Base-by-base conservation (phyloP, 2,329 filamentous ascomycete genomes). In the Pseudopyricularia javanii region DNA sequence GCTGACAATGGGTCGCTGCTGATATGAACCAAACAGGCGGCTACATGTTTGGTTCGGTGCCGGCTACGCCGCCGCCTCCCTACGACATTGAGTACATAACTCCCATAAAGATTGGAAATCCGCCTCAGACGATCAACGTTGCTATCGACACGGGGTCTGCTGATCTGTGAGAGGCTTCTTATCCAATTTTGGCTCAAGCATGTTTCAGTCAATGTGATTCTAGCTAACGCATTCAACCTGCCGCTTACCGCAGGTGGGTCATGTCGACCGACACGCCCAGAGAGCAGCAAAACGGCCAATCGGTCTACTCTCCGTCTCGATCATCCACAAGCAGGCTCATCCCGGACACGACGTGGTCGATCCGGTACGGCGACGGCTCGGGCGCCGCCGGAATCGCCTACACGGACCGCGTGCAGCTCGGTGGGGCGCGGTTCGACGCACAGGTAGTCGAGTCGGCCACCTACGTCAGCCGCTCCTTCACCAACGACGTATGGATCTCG, bases 361-460 rank as follows among this genome's bases (percentile, higher is more conserved):
- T 74, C 52, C 57, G 52, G 3, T 74, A 74, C 50, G 70, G 67
- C 6, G 72, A 75, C 51, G 67, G 66, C 15, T 70, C 65, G 47
- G 61, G 61, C 3, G 69, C 69, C 3, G 62, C 60, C n/a, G 72
- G 72, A 11, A 62, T 68, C 47, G 70, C 74, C 3, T 73, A 68
- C 59, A 61, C 58, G 22, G 72, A 74, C 56, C 63, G 59, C 5
- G 71, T 74, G 37, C 68, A 64, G 6, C 61, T 74, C 2, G 71
- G 70, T 7, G 67, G 69, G 14, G 62, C 74, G 14, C 66, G 62
- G 1, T 70, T 74, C 4, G 55, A 57, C 37, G 59, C 54, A 2
- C 72, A 75, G 58, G 70, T 71, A 7, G 66, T 75, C 26, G 71
- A 74, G 60, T 62, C 65, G 33, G 73, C 73, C 6, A 59, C 60